These are phyloP conservation scores for Russula lepida DNA, from an alignment of 768 basidiomycete species.

Conservation along the genomic window DNA sequence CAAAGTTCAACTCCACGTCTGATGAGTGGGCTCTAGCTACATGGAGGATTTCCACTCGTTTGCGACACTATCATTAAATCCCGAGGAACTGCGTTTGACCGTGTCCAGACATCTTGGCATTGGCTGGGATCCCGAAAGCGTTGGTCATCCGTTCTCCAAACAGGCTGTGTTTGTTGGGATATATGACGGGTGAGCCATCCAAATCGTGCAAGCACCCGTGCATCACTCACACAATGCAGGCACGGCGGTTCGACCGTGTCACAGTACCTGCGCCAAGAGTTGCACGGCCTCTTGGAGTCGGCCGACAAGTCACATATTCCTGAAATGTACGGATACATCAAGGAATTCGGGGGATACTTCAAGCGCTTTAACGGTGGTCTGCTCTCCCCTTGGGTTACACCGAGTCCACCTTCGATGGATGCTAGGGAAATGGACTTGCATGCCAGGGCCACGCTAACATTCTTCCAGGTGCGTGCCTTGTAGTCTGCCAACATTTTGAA, in stretches of 20 bases:
- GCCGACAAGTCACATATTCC: conserved; percentile 64
- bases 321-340: conserved; percentile 67
- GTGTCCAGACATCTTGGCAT: conserved; percentile 53
- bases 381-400: conserved; percentile 54
- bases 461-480: conserved; percentile 61
- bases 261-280: conserved; percentile 73
- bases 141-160: conserved; percentile 48
- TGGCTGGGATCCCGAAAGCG: conserved; percentile 61
- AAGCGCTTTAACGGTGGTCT: conserved; percentile 79
- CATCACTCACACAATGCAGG: conserved; percentile 32
- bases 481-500: background rate
- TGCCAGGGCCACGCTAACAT: conserved; percentile 78
- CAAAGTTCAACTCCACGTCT: background rate
- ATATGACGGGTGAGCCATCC: conserved; percentile 71
- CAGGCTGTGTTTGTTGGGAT: conserved; percentile 85
- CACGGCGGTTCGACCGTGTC: conserved; percentile 91
- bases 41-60: conserved; percentile 86
- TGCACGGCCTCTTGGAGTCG: conserved; percentile 79
- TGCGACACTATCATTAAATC: conserved; percentile 64
- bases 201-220: background rate
- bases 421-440: conserved; percentile 54
- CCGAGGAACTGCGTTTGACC: conserved; percentile 60
- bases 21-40: conserved; percentile 41
- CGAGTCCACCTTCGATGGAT: conserved; percentile 12
- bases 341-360: conserved; percentile 83